Evolutionary conservation across 257 asterid species (phyloP).

Genomic region (Scutellaria baicalensis): DNA sequence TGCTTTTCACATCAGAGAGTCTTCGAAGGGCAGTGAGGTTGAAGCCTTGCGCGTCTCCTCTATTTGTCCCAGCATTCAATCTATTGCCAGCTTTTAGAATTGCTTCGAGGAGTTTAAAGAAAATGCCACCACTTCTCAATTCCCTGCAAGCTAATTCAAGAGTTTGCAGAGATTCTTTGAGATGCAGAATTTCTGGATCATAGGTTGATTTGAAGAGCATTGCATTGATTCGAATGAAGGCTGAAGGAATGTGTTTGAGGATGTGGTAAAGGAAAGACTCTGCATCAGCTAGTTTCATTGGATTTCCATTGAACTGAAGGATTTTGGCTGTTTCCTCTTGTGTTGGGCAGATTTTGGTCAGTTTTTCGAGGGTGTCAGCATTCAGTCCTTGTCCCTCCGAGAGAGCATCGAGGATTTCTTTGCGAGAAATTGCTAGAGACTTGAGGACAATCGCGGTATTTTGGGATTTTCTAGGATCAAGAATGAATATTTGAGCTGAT

Average conservation of each 20-base stretch:
- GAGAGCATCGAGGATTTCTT: constrained; percentile 59
- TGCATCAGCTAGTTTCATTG: constrained; percentile 64
- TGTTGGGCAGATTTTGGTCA: constrained; percentile 63
- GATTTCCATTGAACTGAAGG: constrained; percentile 55
- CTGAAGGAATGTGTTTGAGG: constrained; percentile 63
- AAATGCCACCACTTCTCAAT: constrained; percentile 47
- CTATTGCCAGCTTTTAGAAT: constrained; percentile 81
- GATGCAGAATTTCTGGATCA: constrained; percentile 59
- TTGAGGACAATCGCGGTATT: constrained; percentile 70
- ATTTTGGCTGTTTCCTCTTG: constrained; percentile 56
- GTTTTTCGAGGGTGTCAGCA: constrained; percentile 64
- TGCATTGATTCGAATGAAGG: constrained; percentile 53
- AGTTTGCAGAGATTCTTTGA: constrained; percentile 56
- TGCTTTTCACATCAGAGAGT: constrained; percentile 65
- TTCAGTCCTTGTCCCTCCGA: constrained; percentile 58
- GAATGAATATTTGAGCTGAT: constrained; percentile 47
- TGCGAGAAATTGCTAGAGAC: constrained; percentile 53
- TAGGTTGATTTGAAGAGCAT: constrained; percentile 67
- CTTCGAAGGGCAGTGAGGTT: constrained; percentile 51
- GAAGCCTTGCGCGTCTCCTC: constrained; percentile 87
- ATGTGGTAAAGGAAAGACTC: constrained; percentile 76
- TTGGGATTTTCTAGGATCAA: constrained; percentile 75
- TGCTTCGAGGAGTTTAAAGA: constrained; percentile 74
- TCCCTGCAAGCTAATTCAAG: constrained; percentile 72
- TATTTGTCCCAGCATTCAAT: constrained; percentile 74